A percentile compares a stretch with the other conserved stretches of the same genome.
Conservation (phyloP, 768 basidiomycete genomes). For the Pulveroboletus sp. region DNA sequence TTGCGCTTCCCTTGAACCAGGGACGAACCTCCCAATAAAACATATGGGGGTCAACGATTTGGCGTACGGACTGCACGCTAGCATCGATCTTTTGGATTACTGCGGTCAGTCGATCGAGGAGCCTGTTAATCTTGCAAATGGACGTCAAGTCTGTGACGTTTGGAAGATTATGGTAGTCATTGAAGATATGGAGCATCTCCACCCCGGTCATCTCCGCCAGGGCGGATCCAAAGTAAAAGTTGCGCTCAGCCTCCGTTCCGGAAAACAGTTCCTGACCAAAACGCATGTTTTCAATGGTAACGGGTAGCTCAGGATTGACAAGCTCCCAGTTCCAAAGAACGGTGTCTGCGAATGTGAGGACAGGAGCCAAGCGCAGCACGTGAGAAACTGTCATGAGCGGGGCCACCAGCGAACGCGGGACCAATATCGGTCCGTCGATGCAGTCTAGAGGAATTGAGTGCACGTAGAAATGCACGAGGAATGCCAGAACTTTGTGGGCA, state of each 20-base stretch:
- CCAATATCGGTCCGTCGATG: constrained; percentile 39
- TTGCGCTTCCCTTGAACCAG: constrained; percentile 85
- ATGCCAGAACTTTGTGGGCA: constrained; percentile 86
- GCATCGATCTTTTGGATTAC: constrained; percentile 73
- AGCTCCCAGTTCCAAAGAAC: constrained; percentile 90
- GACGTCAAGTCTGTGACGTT: constrained; percentile 58
- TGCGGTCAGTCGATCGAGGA: constrained; percentile 61
- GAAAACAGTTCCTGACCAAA: constrained; percentile 69
- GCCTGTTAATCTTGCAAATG: constrained; percentile 62
- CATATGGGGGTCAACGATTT: constrained; percentile 71
- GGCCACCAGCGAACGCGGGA: constrained; percentile 73
- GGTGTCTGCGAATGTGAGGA: constrained; percentile 93
- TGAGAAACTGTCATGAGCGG: constrained; percentile 76
- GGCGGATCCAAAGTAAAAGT: constrained; percentile 85
- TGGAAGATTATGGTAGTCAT: constrained; percentile 77
- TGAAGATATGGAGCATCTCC: constrained; percentile 80
- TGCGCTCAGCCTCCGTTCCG: constrained; percentile 75
- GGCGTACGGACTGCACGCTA: constrained; percentile 63
- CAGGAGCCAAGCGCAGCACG: constrained; percentile 79
- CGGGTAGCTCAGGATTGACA: constrained; percentile 50
- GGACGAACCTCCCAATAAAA: constrained; percentile 91
- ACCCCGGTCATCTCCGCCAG: constrained; percentile 82
- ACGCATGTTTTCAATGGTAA: constrained; percentile 69
- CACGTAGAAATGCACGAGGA: constrained; percentile 85
- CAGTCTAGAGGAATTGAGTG: constrained; percentile 62